phyloP scores from a whole-genome alignment of 2,329 filamentous ascomycete species.

The Metarhizium rileyi region DNA sequence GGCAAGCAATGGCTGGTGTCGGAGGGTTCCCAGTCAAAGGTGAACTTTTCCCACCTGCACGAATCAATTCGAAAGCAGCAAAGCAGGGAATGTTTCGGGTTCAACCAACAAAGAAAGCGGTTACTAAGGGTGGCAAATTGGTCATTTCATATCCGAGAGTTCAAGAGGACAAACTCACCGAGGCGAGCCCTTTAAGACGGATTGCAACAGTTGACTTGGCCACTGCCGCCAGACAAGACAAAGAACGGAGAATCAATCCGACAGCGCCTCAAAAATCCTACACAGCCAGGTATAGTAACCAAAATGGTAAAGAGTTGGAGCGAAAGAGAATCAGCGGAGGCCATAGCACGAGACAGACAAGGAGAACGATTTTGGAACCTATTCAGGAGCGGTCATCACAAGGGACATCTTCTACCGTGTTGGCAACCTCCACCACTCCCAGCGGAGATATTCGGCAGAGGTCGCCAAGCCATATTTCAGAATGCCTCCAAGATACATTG shows the following conservation, averaged over 20 bases:
- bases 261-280: not conserved
- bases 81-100: conserved; percentile 9
- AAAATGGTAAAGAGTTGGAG: conserved; percentile 20
- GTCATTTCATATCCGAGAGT: conserved; percentile 42
- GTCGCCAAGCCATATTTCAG: conserved; percentile 33
- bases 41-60: conserved; percentile 32
- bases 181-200: conserved; percentile 31
- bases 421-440: conserved; percentile 31
- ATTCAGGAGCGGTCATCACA: conserved; percentile 2
- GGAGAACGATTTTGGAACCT: conserved; percentile 4
- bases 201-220: conserved; percentile 41
- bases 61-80: conserved; percentile 17
- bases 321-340: conserved; percentile 25
- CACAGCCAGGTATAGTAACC: not conserved
- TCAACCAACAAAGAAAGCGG: conserved; percentile 17
- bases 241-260: conserved; percentile 28
- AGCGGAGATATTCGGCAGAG: conserved; percentile 34
- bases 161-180: conserved; percentile 15
- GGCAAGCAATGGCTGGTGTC: conserved; percentile 24
- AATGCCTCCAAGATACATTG: not conserved
- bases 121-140: conserved; percentile 26
- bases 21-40: conserved; percentile 30
- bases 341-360: not conserved
- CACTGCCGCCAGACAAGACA: conserved; percentile 37
- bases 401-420: conserved; percentile 19